Evolutionary conservation across 306 rosid genomes (phyloP).

Genomic region (Argentina anserina): DNA sequence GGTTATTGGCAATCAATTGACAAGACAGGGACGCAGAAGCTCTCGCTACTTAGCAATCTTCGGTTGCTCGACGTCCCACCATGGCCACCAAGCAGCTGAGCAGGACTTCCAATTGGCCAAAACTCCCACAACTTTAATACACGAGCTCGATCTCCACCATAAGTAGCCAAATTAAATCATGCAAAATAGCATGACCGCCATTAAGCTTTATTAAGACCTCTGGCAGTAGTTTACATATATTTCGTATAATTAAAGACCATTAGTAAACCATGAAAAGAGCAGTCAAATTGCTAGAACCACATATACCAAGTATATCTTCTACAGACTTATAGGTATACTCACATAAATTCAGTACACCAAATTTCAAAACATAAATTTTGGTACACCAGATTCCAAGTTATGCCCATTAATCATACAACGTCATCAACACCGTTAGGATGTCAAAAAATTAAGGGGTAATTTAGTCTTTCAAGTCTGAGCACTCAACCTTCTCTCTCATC

Average conservation of each 20-base stretch:
- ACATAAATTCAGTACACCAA: not conserved
- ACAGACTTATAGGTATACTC: not conserved
- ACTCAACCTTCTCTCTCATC: too few relatives aligned
- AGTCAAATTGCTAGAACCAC: too few relatives aligned
- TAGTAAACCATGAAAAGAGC: too few relatives aligned
- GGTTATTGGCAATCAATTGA: not conserved
- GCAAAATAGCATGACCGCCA: not conserved
- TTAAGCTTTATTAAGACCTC: not conserved
- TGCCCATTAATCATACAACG: too few relatives aligned
- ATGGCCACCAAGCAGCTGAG: not conserved
- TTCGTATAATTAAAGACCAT: too few relatives aligned
- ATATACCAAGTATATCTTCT: not conserved
- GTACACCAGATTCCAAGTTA: too few relatives aligned
- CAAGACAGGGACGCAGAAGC: not conserved
- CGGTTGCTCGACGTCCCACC: not conserved
- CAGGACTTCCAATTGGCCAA: not conserved
- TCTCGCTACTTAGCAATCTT: not conserved
- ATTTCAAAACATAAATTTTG: too few relatives aligned
- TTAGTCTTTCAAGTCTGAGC: too few relatives aligned
- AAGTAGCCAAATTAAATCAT: not conserved
- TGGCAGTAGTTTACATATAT: too few relatives aligned
- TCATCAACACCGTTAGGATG: too few relatives aligned
- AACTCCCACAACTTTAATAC: not conserved
- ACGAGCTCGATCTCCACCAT: not conserved
- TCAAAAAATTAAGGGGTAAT: too few relatives aligned